Evolutionary conservation across 108 stramenopile species (phyloP), one percentile per base, ranked within the genome.

Genomic region (Cylindrotheca fusiformis): DNA sequence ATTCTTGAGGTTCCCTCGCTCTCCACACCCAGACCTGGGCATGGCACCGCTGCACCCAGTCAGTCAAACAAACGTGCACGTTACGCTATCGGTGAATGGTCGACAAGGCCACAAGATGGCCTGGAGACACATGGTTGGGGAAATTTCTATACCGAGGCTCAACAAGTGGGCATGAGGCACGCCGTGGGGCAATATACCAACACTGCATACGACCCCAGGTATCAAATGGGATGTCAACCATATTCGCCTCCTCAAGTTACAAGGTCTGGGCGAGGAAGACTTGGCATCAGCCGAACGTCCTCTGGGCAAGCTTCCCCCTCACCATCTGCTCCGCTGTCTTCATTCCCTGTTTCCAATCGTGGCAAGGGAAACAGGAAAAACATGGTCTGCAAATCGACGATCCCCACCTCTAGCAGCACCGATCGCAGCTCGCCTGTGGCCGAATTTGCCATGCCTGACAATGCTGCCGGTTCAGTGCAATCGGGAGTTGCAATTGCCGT

Each of bases 281-380:
- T 68, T 5, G 52, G 45, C 18, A 50, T 26, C 17, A 12, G 29
- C 24, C 14, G 22, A 10, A 32, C n/a, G 20, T 1, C 22, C 8
- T 1, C 48, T 1, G 6, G 50, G 21, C 0, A 47, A 0, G 18
- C 66, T 0, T 60, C 62, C 29, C 66, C 67, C 23, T 62, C 54
- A 3, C 72, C 69, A 21, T 18, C 59, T 22, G 30, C 60, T 28
- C 52, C 48, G 17, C 6, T 41, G 6, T 52, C 48, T 10, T 55
- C 69, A 3, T 74, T 69, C 45, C 68, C 78, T 21, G 72, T 79
- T 2, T 79, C 78, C 14, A 74, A 79, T 26, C 58, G 78, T 6
- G 78, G 78, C 33, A 79, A 74, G 60, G 78, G 78, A 2, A 23
- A 22, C 20, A 69, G 70, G 26, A 52, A 45, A n/a, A 23, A 32